Base-by-base conservation (phyloP, 2,329 filamentous ascomycete genomes). In the Botrytis galanthina region DNA sequence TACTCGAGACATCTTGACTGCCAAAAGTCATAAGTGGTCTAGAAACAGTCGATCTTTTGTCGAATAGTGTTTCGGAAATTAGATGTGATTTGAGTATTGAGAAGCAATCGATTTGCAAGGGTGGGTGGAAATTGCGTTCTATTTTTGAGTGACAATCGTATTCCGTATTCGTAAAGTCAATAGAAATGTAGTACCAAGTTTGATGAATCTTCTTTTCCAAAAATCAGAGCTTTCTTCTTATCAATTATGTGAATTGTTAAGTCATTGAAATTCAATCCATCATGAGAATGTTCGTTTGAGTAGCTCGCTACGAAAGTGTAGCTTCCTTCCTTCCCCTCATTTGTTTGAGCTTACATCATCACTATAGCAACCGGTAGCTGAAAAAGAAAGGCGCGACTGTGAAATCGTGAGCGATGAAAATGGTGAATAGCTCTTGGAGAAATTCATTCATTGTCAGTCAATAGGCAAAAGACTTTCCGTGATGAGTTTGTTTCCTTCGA, bases 1-100 rank as follows among this genome's bases (percentile, higher is more conserved):
- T 57, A 79, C 76, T 77, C 80, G 76, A 75, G 79, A 73, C 80
- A 81, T 81, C 59, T 64, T 71, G 48, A 76, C 62, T 66, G 54
- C 6, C 26, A 59, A 57, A 63, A 61, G 54, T 22, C 71, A 57
- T 22, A 32, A 32, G 57, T 35, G 20, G 29, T 35, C 66, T 42
- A 54, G 59, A 73, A 72, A 39, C 29, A 70, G 35, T 22, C 74
- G 66, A 71, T 71, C 68, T 73, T 63, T 59, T 32, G 29, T 57
- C 37, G 57, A 68, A 39, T 70, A 18, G 51, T 70, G 44, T 62
- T 37, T 70, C 71, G 71, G 71, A 73, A 59, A 70, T 73, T 70
- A 73, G 66, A 62, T 70, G 54, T 67, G 73, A 69, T 74, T 71
- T n/a, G 32, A 39, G 26, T 26, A 35, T 71, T 64, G 35, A 39